phyloP scores from a whole-genome alignment of 345 rosid species.

The Mangifera indica region DNA sequence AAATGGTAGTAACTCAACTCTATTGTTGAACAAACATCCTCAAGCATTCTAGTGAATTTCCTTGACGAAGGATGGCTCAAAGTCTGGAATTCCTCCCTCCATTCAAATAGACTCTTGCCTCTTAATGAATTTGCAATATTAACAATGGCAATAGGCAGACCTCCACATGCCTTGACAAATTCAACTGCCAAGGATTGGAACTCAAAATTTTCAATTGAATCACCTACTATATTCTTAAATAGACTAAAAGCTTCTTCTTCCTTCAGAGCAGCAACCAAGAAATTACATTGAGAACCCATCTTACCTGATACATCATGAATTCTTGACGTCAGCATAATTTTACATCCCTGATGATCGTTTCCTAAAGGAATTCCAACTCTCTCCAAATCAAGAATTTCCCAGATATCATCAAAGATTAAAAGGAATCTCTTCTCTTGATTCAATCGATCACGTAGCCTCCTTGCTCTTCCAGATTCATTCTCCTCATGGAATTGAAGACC shows the following conservation, averaged over 20 bases:
- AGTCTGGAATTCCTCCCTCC: conserved; percentile 19
- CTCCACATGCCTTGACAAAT: conserved; percentile 22
- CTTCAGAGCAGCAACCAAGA: too few relatives aligned
- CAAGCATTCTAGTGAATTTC: not conserved
- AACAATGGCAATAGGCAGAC: conserved; percentile 27
- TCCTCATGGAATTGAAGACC: too few relatives aligned
- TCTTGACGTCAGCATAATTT: too few relatives aligned
- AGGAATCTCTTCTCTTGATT: too few relatives aligned
- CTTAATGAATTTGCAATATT: conserved; percentile 21
- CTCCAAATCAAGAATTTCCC: too few relatives aligned
- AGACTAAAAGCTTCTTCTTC: conserved; percentile 22
- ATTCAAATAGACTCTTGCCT: not conserved
- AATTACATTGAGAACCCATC: too few relatives aligned
- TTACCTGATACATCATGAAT: too few relatives aligned
- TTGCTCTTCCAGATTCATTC: too few relatives aligned
- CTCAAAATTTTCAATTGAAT: not conserved
- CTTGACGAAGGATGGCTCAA: not conserved
- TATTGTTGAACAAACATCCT: not conserved
- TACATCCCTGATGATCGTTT: too few relatives aligned
- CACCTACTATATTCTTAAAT: conserved; percentile 17
- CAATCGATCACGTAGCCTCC: too few relatives aligned
- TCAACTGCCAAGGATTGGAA: conserved; percentile 7
- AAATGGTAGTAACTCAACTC: conserved; percentile 25
- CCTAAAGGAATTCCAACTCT: too few relatives aligned
- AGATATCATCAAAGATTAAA: too few relatives aligned